phyloP scores from a whole-genome alignment of 192 early-diverging fungal species.

The Backusella australiensis region DNA sequence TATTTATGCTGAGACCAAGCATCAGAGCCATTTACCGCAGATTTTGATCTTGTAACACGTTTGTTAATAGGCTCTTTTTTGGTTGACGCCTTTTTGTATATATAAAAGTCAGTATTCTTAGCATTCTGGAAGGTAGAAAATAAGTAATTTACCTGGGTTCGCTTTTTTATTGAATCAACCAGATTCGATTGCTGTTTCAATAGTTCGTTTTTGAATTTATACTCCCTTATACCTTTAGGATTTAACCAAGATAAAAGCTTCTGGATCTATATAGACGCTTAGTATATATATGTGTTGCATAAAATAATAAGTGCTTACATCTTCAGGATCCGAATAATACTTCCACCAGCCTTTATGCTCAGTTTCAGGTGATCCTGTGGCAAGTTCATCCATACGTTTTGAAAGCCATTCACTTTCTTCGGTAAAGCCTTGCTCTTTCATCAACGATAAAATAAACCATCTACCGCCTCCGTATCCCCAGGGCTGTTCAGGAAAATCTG shows the following conservation, averaged over 20 bases:
- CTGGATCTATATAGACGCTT: slow-evolving; percentile 52
- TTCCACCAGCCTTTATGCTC: slow-evolving; percentile 18
- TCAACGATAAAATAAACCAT: slow-evolving; percentile 15
- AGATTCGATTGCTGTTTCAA: slow-evolving; percentile 44
- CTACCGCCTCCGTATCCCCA: slow-evolving; percentile 28
- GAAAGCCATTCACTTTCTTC: slow-evolving; percentile 34
- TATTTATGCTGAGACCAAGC: slow-evolving; percentile 1
- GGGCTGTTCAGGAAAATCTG: slow-evolving; percentile 6
- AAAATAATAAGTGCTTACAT: slow-evolving; percentile 4
- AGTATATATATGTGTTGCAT: not conserved
- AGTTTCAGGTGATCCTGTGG: not conserved
- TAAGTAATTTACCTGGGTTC: slow-evolving; percentile 39
- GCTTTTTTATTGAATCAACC: slow-evolving; percentile 48
- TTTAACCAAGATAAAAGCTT: slow-evolving; percentile 71
- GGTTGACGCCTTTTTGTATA: not conserved
- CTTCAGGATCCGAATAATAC: slow-evolving; percentile 21
- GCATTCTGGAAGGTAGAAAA: not conserved
- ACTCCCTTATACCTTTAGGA: slow-evolving; percentile 69
- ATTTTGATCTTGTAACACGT: slow-evolving; percentile 3
- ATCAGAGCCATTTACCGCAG: not conserved
- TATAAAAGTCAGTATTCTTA: not conserved
- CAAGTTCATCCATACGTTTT: slow-evolving; percentile 14
- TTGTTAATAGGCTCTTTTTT: slow-evolving; percentile 2
- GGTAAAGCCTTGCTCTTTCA: slow-evolving; percentile 28
- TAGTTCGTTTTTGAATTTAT: slow-evolving; percentile 56